Evolutionary conservation across 495 filamentous ascomycete species (phyloP).

Genomic region (Recurvomyces mirabilis): DNA sequence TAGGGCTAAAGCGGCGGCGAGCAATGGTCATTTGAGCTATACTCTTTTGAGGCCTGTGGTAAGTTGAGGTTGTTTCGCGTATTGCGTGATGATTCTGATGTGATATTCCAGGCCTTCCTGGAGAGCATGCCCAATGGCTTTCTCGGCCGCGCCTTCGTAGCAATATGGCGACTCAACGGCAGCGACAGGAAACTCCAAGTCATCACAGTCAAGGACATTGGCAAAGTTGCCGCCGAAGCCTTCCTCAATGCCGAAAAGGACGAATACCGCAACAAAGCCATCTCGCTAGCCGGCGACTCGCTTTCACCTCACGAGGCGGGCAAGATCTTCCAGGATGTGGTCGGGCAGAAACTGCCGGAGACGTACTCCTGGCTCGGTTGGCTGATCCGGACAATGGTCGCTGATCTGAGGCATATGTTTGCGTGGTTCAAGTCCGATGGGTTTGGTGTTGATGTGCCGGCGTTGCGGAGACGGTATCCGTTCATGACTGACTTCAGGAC

Average conservation of each 20-base stretch:
- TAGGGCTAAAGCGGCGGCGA: neutral
- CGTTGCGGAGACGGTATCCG: conserved; percentile 10
- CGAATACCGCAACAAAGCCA: conserved; percentile 15
- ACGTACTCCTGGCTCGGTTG: conserved; percentile 14
- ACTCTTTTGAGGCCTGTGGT: conserved; percentile 33
- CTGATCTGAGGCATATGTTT: conserved; percentile 20
- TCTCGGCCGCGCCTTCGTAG: conserved; percentile 18
- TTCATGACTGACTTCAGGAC: conserved; percentile 15
- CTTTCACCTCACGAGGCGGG: conserved; percentile 12
- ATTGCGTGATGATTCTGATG: no score
- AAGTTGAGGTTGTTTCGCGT: no score
- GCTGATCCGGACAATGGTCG: conserved; percentile 9
- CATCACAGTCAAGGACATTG: conserved; percentile 32
- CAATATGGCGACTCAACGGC: conserved; percentile 19
- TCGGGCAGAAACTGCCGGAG: conserved; percentile 14
- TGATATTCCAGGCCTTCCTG: no score
- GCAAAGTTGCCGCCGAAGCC: conserved; percentile 29
- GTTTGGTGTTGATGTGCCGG: conserved; percentile 12
- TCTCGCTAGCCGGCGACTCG: conserved; percentile 20
- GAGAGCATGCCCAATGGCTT: conserved; percentile 32
- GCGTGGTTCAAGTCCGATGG: conserved; percentile 16
- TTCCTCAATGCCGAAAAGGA: conserved; percentile 19
- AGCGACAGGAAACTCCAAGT: conserved; percentile 14
- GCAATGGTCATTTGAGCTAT: conserved; percentile 1
- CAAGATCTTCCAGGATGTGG: conserved; percentile 17